Evolutionary conservation across 164 flowering plant species (phyloP).

Genomic region (Annona squamosa): DNA sequence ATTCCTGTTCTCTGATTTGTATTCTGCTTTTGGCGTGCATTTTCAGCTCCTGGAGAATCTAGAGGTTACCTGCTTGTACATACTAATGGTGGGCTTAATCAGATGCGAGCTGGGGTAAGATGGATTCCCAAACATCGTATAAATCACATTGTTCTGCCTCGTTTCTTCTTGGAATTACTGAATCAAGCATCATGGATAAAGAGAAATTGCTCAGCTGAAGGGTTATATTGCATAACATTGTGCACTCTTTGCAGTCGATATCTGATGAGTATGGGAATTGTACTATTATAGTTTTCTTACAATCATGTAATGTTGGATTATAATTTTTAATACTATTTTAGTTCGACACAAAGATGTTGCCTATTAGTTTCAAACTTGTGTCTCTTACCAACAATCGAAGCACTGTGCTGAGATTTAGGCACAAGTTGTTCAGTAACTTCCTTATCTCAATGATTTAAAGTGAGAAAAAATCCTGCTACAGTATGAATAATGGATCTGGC

Average conservation of each 20-base stretch:
- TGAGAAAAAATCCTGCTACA: not conserved
- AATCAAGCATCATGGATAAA: not conserved
- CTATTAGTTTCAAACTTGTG: not conserved
- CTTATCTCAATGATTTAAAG: not conserved
- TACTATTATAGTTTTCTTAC: too few relatives aligned
- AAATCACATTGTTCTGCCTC: not conserved
- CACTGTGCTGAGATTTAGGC: not conserved
- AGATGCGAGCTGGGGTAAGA: slow-evolving; percentile 98
- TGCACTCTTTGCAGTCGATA: too few relatives aligned
- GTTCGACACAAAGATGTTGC: not conserved
- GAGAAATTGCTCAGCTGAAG: too few relatives aligned
- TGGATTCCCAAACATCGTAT: not conserved
- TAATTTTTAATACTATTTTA: too few relatives aligned
- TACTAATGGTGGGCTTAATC: slow-evolving; percentile 97
- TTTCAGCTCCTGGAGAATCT: slow-evolving; percentile 58
- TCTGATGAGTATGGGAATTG: too few relatives aligned
- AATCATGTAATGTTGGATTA: too few relatives aligned
- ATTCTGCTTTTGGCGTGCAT: not conserved
- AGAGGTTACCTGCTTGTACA: slow-evolving; percentile 79
- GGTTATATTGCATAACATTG: too few relatives aligned
- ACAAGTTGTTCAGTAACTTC: not conserved
- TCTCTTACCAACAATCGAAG: not conserved
- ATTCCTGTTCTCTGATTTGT: not conserved
- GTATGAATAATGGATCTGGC: not conserved
- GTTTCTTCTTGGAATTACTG: not conserved